phyloP scores from a whole-genome alignment of 768 basidiomycete species.

The Russula vinacea region DNA sequence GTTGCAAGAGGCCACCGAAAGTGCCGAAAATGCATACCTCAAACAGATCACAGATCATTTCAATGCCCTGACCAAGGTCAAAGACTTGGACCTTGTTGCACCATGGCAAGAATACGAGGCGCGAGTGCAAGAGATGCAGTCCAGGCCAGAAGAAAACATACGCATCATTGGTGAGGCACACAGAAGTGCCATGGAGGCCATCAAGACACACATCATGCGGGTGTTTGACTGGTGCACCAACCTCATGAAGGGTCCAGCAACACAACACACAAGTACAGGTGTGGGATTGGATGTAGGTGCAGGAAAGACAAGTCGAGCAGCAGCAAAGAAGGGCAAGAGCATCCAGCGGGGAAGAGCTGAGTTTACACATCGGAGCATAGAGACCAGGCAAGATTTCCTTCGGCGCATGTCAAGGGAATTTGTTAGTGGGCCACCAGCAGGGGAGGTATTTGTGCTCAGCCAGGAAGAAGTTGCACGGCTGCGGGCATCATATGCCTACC shows the following conservation, averaged over 20 bases:
- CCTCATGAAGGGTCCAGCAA: background rate
- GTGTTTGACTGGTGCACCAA: background rate
- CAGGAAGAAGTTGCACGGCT: constrained; percentile 39
- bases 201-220: constrained; percentile 6
- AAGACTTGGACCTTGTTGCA: constrained; percentile 34
- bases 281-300: no score
- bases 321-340: background rate
- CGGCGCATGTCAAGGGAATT: constrained; percentile 47
- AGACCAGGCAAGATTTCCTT: constrained; percentile 47
- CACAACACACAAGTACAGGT: background rate
- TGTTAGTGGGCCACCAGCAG: constrained; percentile 35
- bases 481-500: constrained; percentile 53
- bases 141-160: constrained; percentile 42
- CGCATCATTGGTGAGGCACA: constrained; percentile 31
- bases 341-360: background rate
- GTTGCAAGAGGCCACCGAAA: constrained; percentile 31
- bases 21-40: constrained; percentile 31
- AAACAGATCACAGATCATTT: constrained; percentile 37
- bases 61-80: constrained; percentile 8
- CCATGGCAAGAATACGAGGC: constrained; percentile 42
- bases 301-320: background rate
- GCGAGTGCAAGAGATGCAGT: constrained; percentile 35
- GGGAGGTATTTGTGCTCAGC: constrained; percentile 31
- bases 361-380: constrained; percentile 44
- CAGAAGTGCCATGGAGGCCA: constrained; percentile 7